Evolutionary conservation across 768 basidiomycete genomes (phyloP).

Genomic region (Lentinus tigrinus): DNA sequence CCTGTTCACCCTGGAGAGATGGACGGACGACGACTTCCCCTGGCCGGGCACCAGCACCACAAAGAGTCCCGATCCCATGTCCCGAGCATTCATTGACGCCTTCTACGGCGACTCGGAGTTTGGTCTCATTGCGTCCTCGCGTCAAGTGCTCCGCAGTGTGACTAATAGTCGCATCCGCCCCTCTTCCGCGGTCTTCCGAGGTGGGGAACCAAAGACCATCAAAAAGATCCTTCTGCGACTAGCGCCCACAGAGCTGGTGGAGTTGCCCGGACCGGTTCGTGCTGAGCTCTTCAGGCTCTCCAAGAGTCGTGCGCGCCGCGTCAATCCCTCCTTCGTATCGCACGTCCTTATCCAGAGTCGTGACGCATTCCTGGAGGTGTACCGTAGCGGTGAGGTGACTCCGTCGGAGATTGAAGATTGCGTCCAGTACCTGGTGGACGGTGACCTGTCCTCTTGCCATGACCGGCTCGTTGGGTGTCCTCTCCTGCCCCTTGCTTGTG

Average conservation of each 20-base stretch:
- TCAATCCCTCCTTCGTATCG: background rate
- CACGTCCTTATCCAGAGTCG: background rate
- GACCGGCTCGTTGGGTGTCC: background rate
- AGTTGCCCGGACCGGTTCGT: background rate
- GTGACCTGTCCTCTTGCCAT: background rate
- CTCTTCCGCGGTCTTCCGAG: background rate
- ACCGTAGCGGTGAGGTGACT: background rate
- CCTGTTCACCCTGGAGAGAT: conserved; percentile 35
- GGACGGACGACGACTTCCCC: conserved; percentile 33
- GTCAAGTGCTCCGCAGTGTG: background rate
- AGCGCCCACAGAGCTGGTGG: too few species aligned
- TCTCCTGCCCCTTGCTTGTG: background rate
- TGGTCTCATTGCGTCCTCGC: background rate
- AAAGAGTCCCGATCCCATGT: background rate
- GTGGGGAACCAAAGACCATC: background rate
- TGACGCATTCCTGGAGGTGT: background rate
- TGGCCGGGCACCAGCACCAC: background rate
- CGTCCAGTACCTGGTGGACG: background rate
- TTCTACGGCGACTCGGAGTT: background rate
- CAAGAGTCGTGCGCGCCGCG: background rate
- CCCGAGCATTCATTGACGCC: background rate
- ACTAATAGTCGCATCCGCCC: background rate
- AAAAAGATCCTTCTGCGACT: background rate
- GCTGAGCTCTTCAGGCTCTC: background rate
- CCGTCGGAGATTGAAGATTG: background rate